These are phyloP conservation scores for Nicotiana obtusifolia DNA, from an alignment of 257 asterid species.

Conservation along the genomic window DNA sequence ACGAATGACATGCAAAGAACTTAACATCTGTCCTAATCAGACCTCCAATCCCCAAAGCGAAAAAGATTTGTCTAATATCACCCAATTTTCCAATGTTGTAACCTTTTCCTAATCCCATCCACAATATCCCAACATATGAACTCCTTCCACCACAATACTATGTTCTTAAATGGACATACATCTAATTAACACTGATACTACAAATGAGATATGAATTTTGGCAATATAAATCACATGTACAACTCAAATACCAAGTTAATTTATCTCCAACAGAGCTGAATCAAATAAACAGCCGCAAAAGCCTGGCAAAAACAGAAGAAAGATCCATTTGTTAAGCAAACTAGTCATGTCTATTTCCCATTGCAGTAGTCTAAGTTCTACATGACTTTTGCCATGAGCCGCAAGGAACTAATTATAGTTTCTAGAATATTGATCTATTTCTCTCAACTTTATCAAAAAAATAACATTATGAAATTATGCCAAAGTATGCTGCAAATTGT, in stretches of 20 bases:
- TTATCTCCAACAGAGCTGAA: background rate
- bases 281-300: background rate
- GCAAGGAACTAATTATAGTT: background rate
- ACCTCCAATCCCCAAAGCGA: background rate
- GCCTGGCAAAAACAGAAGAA: background rate
- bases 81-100: background rate
- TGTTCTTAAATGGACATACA: background rate
- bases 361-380: background rate
- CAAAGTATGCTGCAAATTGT: background rate
- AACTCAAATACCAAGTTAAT: too few species aligned
- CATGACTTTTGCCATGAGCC: background rate
- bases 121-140: background rate
- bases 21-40: background rate
- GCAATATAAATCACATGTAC: background rate
- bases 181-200: background rate
- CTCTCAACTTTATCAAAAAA: background rate
- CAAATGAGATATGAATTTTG: background rate
- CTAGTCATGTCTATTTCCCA: background rate
- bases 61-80: background rate
- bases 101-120: background rate
- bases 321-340: background rate
- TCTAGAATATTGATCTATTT: background rate
- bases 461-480: background rate
- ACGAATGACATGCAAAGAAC: background rate
- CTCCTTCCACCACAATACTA: background rate